Base-by-base conservation (phyloP, 2,329 filamentous ascomycete genomes). In the Fusarium protoensiforme region DNA sequence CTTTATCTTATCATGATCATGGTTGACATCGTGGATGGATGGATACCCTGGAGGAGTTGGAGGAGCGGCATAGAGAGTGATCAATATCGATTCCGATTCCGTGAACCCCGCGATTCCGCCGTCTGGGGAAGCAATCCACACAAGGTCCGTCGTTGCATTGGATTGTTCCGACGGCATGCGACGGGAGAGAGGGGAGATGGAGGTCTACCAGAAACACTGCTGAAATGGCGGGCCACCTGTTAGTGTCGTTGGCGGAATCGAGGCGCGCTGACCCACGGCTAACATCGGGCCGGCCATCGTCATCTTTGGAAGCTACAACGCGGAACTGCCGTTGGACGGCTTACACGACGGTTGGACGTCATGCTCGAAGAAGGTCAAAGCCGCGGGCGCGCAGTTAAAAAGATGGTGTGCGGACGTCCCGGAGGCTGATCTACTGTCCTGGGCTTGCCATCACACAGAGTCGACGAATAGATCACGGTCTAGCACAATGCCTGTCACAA, bases 401-500 rank as follows among this genome's bases (percentile, higher is more conserved):
- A 64, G 59, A 76, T 72, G 59, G 24, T 56, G 65, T 67, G 61
- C 64, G 60, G 71, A 61, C 66, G 46, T n/a, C 59, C 35, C 54
- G 33, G 56, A 38, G 58, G 38, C 16, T n/a, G 22, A 43, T 36
- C 41, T 66, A 33, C 33, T 64, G 58, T 41, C 46, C 31, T n/a
- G n/a, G n/a, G n/a, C n/a, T 66, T 51, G 36, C 11, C 38, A 65
- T 65, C 66, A 48, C 36, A 62, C 33, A 63, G 27, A 53, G 61
- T 51, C 27, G 24, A 31, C 35, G 35, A 24, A 14, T 38, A 65
- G 33, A 56, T 24, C 48, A 51, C 14, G 53, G 22, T 41, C 54
- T 43, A 64, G 56, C 72, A 83, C 64, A 58, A 89, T 89, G 87
- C 86, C 87, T 10, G 82, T 85, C 67, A 89, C 87, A 6, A 75